phyloP scores from a whole-genome alignment of 768 basidiomycete genomes.

The Lactarius indigo region DNA sequence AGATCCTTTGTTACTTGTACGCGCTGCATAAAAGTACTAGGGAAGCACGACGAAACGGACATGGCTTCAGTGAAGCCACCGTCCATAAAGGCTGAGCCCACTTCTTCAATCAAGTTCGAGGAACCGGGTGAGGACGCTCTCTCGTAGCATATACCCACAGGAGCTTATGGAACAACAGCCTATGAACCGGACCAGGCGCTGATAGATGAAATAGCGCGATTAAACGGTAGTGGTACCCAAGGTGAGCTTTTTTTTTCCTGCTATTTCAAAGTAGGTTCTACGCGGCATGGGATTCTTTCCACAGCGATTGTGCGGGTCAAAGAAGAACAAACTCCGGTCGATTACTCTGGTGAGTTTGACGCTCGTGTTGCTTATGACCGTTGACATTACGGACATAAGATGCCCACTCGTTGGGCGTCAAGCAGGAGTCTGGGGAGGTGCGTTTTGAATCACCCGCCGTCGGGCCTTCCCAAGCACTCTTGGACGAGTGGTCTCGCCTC shows the following conservation, averaged over 20 bases:
- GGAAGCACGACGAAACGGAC: conserved; percentile 1
- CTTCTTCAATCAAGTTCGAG: conserved; percentile 4
- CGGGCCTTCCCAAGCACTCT: conserved; percentile 5
- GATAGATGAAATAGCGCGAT: conserved; percentile 20
- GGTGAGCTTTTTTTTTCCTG: background rate
- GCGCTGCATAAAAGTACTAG: background rate
- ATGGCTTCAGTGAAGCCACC: background rate
- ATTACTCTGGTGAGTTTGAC: background rate
- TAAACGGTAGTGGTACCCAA: conserved; percentile 1
- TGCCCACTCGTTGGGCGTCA: conserved; percentile 1
- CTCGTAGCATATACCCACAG: background rate
- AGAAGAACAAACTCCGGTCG: background rate
- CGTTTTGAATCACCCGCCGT: background rate
- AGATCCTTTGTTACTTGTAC: background rate
- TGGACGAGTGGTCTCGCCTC: conserved; percentile 12
- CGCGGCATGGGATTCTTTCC: background rate
- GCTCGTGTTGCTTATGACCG: background rate
- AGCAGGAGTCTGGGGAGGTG: conserved; percentile 6
- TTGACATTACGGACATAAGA: conserved; percentile 7
- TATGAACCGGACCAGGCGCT: conserved; percentile 16
- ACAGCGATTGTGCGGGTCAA: conserved; percentile 13
- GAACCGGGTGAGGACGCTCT: conserved; percentile 3
- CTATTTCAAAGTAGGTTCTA: background rate
- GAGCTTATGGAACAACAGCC: conserved; percentile 2
- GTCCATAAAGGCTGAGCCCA: conserved; percentile 1